Evolutionary conservation across 164 flowering plant species (phyloP).

Genomic region (Tetracentron sinense): DNA sequence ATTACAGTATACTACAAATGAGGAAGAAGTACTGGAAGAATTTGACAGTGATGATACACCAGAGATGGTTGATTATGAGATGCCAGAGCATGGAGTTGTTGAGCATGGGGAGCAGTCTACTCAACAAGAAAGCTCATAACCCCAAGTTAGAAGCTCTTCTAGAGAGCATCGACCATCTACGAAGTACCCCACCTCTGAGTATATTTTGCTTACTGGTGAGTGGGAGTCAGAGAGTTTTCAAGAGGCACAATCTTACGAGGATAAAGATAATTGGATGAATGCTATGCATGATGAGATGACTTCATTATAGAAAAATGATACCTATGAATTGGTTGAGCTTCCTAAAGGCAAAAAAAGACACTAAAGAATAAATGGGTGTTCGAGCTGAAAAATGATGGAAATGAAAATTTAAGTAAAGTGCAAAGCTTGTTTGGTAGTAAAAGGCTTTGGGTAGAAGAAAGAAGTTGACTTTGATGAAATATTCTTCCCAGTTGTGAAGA

Average conservation of each 20-base stretch:
- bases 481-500: not conserved
- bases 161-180: constrained; percentile 4
- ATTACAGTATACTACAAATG: not conserved
- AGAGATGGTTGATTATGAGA: too few relatives aligned
- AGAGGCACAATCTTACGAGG: not conserved
- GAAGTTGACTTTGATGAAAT: constrained; percentile 2
- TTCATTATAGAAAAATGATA: constrained; percentile 1
- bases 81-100: not conserved
- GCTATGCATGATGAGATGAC: constrained; percentile 8
- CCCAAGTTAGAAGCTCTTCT: constrained; percentile 1
- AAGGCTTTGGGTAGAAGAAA: not conserved
- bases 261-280: not conserved
- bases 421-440: not conserved
- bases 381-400: not conserved
- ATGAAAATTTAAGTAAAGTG: not conserved
- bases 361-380: constrained; percentile 3
- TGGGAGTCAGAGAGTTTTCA: constrained; percentile 15
- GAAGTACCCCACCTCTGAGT: constrained; percentile 1
- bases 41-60: too few relatives aligned
- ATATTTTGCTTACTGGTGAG: constrained; percentile 1
- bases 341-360: not conserved
- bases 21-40: not conserved
- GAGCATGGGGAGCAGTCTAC: constrained; percentile 8
- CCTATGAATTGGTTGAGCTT: constrained; percentile 1
- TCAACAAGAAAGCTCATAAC: not conserved